These are phyloP conservation scores for Cyberlindnera euphorbiae DNA, from an alignment of 805 yeast genomes.

Conservation along the genomic window DNA sequence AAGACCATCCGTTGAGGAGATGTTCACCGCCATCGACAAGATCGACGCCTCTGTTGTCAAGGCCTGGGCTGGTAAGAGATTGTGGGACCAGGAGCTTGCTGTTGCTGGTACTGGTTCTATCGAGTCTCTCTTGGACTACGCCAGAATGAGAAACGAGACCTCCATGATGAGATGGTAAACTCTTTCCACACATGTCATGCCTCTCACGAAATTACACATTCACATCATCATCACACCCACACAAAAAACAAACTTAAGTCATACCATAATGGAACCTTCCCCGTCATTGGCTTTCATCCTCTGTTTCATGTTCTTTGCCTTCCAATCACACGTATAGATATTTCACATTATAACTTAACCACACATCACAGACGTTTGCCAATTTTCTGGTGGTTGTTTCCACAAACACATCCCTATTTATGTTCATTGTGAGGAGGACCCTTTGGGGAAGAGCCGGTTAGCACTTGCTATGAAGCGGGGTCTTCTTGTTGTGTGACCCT, in stretches of 20 bases:
- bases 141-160: conserved; percentile 85
- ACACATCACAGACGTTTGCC: not conserved
- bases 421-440: conserved; percentile 2
- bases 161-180: conserved; percentile 77
- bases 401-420: conserved; percentile 2
- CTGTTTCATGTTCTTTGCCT: not conserved
- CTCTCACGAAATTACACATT: conserved; percentile 1
- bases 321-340: conserved; percentile 1
- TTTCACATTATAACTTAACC: not conserved
- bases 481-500: no score
- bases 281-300: not conserved
- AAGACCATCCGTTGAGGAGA: conserved; percentile 55
- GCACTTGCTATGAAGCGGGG: no score
- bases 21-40: conserved; percentile 57
- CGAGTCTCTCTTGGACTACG: conserved; percentile 79
- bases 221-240: not conserved
- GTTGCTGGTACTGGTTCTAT: conserved; percentile 82
- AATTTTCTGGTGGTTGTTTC: no score
- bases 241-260: conserved; percentile 1
- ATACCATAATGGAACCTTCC: conserved; percentile 4
- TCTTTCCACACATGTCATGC: not conserved
- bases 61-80: conserved; percentile 68
- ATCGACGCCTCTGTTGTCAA: conserved; percentile 55
- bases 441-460: no score
- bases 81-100: conserved; percentile 85